Percentiles rank a stretch among this genome's conserved stretches.
phyloP scores from a whole-genome alignment of 495 filamentous ascomycete genomes.

The Eremomyces bilateralis region DNA sequence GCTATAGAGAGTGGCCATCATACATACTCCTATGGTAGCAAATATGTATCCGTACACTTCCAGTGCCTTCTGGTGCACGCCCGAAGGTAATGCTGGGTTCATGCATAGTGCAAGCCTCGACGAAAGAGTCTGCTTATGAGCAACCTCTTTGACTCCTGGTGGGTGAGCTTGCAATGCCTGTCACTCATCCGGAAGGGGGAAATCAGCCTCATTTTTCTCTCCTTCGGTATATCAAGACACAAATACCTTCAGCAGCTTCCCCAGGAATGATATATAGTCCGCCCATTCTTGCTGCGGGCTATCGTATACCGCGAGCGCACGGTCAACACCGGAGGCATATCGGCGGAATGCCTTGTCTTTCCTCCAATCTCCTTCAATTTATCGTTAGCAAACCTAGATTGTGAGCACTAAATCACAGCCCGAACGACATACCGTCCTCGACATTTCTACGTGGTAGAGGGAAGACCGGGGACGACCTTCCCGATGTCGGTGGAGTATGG shows the following conservation, averaged over 20 bases:
- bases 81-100: slow-evolving; percentile 78
- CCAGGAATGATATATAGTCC: slow-evolving; percentile 95
- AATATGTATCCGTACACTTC: slow-evolving; percentile 90
- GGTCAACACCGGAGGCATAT: slow-evolving; percentile 74
- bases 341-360: slow-evolving; percentile 76
- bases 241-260: slow-evolving; percentile 64
- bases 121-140: slow-evolving; percentile 64
- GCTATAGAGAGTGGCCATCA: too few species aligned
- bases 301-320: slow-evolving; percentile 79
- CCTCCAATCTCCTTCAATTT: slow-evolving; percentile 28
- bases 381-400: slow-evolving; percentile 1
- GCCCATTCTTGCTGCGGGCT: slow-evolving; percentile 93
- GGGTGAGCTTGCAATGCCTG: slow-evolving; percentile 81
- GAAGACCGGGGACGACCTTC: slow-evolving; percentile 19
- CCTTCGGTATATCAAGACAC: too few species aligned
- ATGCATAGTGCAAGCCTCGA: slow-evolving; percentile 88
- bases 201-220: slow-evolving; percentile 2
- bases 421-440: slow-evolving; percentile 20
- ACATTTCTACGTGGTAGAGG: slow-evolving; percentile 14
- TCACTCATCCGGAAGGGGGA: slow-evolving; percentile 2
- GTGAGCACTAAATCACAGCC: slow-evolving; percentile 2
- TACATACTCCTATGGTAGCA: slow-evolving; percentile 37
- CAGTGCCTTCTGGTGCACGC: slow-evolving; percentile 94
- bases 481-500: slow-evolving; percentile 17
- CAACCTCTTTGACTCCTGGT: slow-evolving; percentile 44